Evolutionary conservation across 2,329 filamentous ascomycete genomes (phyloP).

Genomic region (Phyllachora maydis): DNA sequence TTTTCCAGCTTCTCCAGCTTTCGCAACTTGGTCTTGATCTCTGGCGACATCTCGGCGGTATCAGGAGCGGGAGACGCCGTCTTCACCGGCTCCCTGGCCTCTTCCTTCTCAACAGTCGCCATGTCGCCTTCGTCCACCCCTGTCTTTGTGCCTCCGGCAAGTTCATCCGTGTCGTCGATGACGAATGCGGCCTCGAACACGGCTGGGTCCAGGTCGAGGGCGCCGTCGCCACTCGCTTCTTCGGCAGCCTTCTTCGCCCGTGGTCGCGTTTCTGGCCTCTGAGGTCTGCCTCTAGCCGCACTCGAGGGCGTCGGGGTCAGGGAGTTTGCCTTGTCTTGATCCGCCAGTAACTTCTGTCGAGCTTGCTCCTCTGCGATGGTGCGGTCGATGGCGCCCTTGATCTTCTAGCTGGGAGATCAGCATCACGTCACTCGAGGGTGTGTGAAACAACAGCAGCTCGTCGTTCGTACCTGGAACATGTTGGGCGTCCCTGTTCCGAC

Average conservation of each 20-base stretch:
- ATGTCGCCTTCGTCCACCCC: conserved; percentile 2
- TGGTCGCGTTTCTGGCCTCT: conserved; percentile 11
- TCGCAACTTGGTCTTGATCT: conserved; percentile 55
- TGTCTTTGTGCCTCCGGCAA: conserved; percentile 1
- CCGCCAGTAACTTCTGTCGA: conserved; percentile 49
- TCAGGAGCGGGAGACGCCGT: conserved; percentile 1
- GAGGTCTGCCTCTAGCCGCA: too few species aligned
- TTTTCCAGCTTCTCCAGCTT: conserved; percentile 81
- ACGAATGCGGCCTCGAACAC: conserved; percentile 77
- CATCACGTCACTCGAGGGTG: conserved; percentile 1
- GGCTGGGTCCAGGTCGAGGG: conserved; percentile 54
- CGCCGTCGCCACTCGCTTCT: conserved; percentile 14
- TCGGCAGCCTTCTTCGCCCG: conserved; percentile 20
- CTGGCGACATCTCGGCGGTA: conserved; percentile 48
- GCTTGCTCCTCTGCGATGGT: conserved; percentile 85
- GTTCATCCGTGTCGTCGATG: conserved; percentile 56
- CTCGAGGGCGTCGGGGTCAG: too few species aligned
- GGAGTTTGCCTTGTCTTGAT: too few species aligned
- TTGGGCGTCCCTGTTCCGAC: too few species aligned
- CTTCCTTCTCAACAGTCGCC: conserved; percentile 1
- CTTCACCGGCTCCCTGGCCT: conserved; percentile 1
- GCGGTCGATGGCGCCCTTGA: conserved; percentile 69
- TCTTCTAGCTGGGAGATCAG: conserved; percentile 34
- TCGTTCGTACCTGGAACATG: conserved; percentile 12
- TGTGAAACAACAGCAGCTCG: not conserved